Evolutionary conservation across 2,329 filamentous ascomycete genomes (phyloP), one percentile per base, ranked within the genome.

Genomic region (Trichoderma gracile): DNA sequence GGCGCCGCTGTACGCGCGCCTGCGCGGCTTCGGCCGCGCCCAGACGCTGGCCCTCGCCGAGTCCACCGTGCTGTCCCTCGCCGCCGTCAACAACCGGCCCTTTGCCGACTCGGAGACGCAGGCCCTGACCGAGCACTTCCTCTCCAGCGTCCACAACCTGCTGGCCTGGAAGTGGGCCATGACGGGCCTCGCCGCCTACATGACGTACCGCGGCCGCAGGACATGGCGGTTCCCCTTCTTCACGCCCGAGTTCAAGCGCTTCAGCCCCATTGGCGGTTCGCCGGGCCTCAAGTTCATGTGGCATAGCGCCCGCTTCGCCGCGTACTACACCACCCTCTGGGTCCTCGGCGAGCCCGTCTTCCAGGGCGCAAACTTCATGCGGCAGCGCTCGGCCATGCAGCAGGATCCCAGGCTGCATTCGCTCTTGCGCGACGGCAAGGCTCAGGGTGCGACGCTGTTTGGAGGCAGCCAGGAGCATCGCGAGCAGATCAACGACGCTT

Each of bases 211-310:
- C 10, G 71, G 72, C 5, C 73, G 75, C 46, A 67, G 67, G 21
- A 75, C 70, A 3, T 79, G 76, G 68, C 74, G 72, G 6, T 81
- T 82, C 67, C 78, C 79, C 17, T 73, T 81, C 46, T 78, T 74
- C 69, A 73, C 69, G 43, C 78, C 78, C 2, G 74, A 75, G 50
- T 68, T 71, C 38, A 65, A 43, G 49, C 69, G 53, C 30, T 75
- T 77, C 43, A 69, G 76, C 60, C 75, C 76, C 9, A 33, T 74
- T n/a, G 46, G 75, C 2, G 70, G 66, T 3, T 76, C 75, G 3
- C 52, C 12, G 0, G 45, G n/a, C 0, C 74, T 77, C 5, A 65
- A 56, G 25, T 17, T 46, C 17, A 59, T 70, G 21, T 81, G 79
- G 80, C 78, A 80, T 61, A 43, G 62, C 14, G 25, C 70, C 15